Percentiles rank a stretch among this genome's conserved stretches.
Evolutionary conservation across 495 filamentous ascomycete genomes (phyloP).

Genomic region (Antarctomyces pellizariae): DNA sequence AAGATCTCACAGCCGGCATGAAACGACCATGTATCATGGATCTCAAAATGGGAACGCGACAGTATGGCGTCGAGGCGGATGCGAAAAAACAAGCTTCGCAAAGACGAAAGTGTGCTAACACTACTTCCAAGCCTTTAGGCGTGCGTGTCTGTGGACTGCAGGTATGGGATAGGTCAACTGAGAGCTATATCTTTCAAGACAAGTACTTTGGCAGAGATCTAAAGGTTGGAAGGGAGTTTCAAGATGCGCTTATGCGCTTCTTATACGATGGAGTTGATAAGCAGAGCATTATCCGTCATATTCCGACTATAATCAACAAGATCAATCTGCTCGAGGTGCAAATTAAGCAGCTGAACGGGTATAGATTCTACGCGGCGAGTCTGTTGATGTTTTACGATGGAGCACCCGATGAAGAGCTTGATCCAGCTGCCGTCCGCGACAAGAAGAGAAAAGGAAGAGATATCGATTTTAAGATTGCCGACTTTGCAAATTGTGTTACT

Average conservation of each 20-base stretch:
- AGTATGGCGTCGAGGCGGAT: constrained; percentile 85
- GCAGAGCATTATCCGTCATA: constrained; percentile 53
- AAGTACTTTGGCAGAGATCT: constrained; percentile 90
- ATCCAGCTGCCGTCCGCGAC: constrained; percentile 26
- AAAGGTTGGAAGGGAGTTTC: constrained; percentile 76
- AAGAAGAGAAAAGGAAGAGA: constrained; percentile 23
- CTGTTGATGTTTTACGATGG: constrained; percentile 88
- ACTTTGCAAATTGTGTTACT: constrained; percentile 94
- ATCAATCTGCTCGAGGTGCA: constrained; percentile 60
- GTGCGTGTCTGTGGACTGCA: constrained; percentile 92
- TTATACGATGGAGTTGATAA: constrained; percentile 77
- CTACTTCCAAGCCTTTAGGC: constrained; percentile 75
- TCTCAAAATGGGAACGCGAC: constrained; percentile 96
- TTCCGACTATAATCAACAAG: constrained; percentile 69
- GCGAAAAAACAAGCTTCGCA: constrained; percentile 88
- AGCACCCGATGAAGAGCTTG: constrained; percentile 26
- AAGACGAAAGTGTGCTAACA: constrained; percentile 71
- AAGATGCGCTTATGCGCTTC: constrained; percentile 68
- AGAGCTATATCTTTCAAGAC: constrained; percentile 75
- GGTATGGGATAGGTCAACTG: constrained; percentile 69
- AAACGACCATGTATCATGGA: constrained; percentile 88
- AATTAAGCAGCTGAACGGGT: constrained; percentile 53
- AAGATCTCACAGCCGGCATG: constrained; percentile 94
- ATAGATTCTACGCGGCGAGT: constrained; percentile 90
- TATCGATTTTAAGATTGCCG: constrained; percentile 88